These are phyloP conservation scores for Auxenochlorella pyrenoidosa DNA, from an alignment of 139 green algal species.

Conservation along the genomic window DNA sequence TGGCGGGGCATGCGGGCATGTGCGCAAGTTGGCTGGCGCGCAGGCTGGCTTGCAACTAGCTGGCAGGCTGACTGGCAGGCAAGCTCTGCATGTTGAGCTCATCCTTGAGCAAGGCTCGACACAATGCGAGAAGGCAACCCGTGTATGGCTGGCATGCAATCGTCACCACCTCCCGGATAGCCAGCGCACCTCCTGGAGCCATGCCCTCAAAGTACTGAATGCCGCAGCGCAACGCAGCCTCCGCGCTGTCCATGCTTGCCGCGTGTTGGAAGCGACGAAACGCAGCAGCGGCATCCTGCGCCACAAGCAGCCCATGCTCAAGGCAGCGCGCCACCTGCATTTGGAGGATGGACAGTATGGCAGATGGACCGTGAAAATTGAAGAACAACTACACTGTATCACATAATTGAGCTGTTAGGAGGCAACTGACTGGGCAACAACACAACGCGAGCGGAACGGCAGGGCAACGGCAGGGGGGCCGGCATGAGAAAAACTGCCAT, in stretches of 20 bases:
- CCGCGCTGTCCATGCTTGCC: background rate
- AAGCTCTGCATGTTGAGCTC: too few relatives aligned
- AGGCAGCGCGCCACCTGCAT: slow-evolving; percentile 16
- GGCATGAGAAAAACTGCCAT: too few relatives aligned
- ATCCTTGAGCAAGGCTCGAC: background rate
- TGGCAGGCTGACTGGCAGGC: too few relatives aligned
- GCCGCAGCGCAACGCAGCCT: slow-evolving; percentile 1
- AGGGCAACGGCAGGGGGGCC: too few relatives aligned
- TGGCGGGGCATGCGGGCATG: too few relatives aligned
- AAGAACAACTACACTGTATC: background rate
- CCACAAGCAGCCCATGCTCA: slow-evolving; percentile 5
- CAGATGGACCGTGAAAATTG: background rate
- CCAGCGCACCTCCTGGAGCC: background rate
- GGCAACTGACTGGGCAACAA: background rate
- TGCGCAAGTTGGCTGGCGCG: too few relatives aligned
- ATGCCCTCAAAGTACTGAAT: background rate
- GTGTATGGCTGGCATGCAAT: too few relatives aligned
- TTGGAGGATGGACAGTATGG: background rate
- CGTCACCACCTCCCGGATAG: too few relatives aligned
- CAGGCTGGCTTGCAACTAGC: too few relatives aligned
- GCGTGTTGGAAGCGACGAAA: background rate
- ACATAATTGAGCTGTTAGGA: background rate
- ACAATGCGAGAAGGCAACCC: background rate
- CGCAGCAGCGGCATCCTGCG: background rate
- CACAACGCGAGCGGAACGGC: too few relatives aligned